phyloP scores from a whole-genome alignment of 2,329 filamentous ascomycete species.

The Aspergillus quadricinctus region DNA sequence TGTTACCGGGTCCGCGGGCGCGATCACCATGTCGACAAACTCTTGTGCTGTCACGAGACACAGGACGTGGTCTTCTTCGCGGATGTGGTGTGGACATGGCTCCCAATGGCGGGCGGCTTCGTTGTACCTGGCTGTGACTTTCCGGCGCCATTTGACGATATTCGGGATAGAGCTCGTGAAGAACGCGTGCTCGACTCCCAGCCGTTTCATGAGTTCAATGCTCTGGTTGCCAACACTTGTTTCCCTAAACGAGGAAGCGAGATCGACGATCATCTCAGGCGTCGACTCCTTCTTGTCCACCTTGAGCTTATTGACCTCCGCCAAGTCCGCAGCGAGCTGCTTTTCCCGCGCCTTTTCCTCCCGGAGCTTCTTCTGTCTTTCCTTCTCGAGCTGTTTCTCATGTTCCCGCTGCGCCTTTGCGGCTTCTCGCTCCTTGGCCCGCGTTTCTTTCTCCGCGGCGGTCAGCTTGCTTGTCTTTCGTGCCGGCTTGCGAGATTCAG shows the following conservation, averaged over 20 bases:
- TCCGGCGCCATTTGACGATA: constrained; percentile 65
- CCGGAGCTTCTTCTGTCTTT: constrained; percentile 40
- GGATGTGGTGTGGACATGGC: constrained; percentile 48
- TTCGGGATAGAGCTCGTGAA: constrained; percentile 40
- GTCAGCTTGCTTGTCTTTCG: constrained; percentile 37
- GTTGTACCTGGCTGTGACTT: constrained; percentile 61
- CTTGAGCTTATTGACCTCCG: constrained; percentile 68
- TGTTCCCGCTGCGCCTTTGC: constrained; percentile 46
- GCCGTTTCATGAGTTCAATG: constrained; percentile 38
- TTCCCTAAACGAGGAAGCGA: constrained; percentile 55
- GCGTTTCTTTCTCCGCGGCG: constrained; percentile 38
- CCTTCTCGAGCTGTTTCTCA: constrained; percentile 56
- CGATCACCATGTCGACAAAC: constrained; percentile 59
- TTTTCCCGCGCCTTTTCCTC: constrained; percentile 61
- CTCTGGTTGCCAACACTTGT: constrained; percentile 43
- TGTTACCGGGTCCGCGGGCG: constrained; percentile 19
- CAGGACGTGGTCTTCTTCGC: constrained; percentile 58
- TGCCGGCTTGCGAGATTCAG: constrained; percentile 40
- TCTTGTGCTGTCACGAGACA: constrained; percentile 60
- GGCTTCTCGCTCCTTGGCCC: constrained; percentile 51
- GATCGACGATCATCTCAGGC: constrained; percentile 72
- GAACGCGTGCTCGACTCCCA: constrained; percentile 40
- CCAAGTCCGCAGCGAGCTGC: constrained; percentile 60
- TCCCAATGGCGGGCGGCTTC: constrained; percentile 61
- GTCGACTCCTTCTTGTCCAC: constrained; percentile 70